Evolutionary conservation across 306 rosid species (phyloP).

Genomic region (Coriaria nepalensis): DNA sequence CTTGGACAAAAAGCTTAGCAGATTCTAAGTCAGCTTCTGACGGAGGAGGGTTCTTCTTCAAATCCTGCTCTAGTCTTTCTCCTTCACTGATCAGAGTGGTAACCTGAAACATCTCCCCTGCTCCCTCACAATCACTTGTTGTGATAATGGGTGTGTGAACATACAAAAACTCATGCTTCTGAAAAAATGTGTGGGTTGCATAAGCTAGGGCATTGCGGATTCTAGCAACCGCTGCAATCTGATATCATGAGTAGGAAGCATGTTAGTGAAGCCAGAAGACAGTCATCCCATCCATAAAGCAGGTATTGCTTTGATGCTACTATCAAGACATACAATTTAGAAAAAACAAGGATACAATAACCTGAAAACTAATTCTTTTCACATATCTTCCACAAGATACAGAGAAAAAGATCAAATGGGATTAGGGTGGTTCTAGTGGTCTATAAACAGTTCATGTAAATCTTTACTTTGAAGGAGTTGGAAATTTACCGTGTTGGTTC

Average conservation of each 20-base stretch:
- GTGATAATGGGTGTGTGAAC: slow-evolving; percentile 93
- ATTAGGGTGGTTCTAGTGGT: no score
- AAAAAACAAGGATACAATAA: no score
- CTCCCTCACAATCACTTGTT: slow-evolving; percentile 99
- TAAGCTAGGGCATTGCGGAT: slow-evolving; percentile 75
- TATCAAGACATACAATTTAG: no score
- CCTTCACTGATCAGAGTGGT: slow-evolving; percentile 75
- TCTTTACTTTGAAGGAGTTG: no score
- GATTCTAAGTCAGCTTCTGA: slow-evolving; percentile 64
- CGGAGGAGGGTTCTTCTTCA: slow-evolving; percentile 68
- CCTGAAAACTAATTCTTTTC: no score
- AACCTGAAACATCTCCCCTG: slow-evolving; percentile 99
- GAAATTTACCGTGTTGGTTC: slow-evolving; percentile 65
- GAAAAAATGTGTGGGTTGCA: slow-evolving; percentile 80
- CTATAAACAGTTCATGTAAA: no score
- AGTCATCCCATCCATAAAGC: neutral
- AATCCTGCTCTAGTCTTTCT: slow-evolving; percentile 74
- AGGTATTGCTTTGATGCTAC: no score
- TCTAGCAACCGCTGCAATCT: slow-evolving; percentile 88
- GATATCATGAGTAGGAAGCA: slow-evolving; percentile 8
- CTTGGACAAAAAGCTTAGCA: slow-evolving; percentile 40
- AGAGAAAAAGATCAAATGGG: neutral
- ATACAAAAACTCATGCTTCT: slow-evolving; percentile 62
- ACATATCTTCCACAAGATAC: no score
- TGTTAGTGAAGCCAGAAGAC: neutral